Conservation (phyloP, 2,329 filamentous ascomycete species). For the Arachnomyces sp. region DNA sequence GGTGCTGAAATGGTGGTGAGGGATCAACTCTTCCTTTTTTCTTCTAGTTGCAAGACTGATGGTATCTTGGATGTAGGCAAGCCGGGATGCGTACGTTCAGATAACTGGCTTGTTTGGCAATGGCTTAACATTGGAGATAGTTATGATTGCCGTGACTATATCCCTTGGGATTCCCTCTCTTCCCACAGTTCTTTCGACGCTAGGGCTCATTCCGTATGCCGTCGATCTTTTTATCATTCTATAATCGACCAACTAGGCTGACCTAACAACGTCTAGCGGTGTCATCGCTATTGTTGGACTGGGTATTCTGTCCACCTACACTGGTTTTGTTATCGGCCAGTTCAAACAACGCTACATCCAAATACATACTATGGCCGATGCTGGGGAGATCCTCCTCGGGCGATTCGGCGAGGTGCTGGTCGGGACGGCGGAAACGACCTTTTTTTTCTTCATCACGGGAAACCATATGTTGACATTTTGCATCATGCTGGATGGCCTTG, state of each 20-base stretch:
- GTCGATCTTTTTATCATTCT: not conserved
- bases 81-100: constrained; percentile 31
- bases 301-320: constrained; percentile 52
- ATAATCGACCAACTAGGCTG: not conserved
- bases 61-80: constrained; percentile 25
- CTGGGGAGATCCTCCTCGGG: constrained; percentile 56
- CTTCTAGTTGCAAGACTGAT: not conserved
- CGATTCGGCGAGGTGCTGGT: constrained; percentile 55
- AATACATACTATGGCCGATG: constrained; percentile 61
- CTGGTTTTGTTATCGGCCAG: constrained; percentile 53
- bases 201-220: constrained; percentile 45
- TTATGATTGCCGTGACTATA: constrained; percentile 54
- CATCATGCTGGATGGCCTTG: constrained; percentile 61
- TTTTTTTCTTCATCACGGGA: constrained; percentile 62
- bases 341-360: constrained; percentile 52
- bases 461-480: constrained; percentile 66
- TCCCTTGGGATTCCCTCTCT: constrained; percentile 51
- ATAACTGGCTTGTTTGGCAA: no score
- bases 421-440: constrained; percentile 54
- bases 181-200: constrained; percentile 44
- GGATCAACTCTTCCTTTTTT: no score
- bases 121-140: constrained; percentile 11
- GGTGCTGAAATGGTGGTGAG: constrained; percentile 43
- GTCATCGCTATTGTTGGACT: constrained; percentile 47
- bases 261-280: constrained; percentile 26